Base-by-base conservation (phyloP, 768 basidiomycete species). In the Tulasnella sp. region DNA sequence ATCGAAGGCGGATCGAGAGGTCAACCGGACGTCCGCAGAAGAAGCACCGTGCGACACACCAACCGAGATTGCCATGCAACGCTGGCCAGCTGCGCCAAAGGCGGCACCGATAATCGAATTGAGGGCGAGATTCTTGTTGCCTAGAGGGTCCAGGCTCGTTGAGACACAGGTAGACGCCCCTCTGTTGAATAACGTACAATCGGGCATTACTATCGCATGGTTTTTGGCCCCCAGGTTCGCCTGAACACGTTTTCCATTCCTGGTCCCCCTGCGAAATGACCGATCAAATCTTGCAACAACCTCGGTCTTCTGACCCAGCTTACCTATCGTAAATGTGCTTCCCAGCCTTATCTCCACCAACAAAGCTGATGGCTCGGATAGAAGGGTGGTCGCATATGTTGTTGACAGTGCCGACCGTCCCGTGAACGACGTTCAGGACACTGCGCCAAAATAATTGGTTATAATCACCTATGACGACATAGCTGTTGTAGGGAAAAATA, bases 151-250 rank as follows among this genome's bases (percentile, higher is more conserved):
- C n/a, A n/a, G n/a, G n/a, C 17, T 23, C 52, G 25, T 39, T 9
- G 12, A 32, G 37, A 12, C 37, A 12, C 31, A 25, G 31, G 11
- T 25, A 27, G 12, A 34, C 12, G 21, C 25, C 12, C 2, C 14
- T 3, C 5, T 56, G 43, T n/a, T n/a, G n/a, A n/a, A n/a, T n/a
- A 19, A 65, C 75, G 55, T 60, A 93, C 91, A 88, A 69, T 96
- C 92, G 17, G 90, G 86, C 88, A 94, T 91, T 63, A 94, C 68
- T 12, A 94, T 78, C 15, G 83, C 89, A 69, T 94, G 92, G 64
- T 94, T 98, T 74, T 99, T 99, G 27, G 94, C 94, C n/a, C 94
- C 94, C 69, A 98, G 70, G 64, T 86, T 85, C 8, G 83, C 81
- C 71, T 83, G 68, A 2, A 93, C 92, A 11, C 91, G 81, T 68